These are phyloP conservation scores for Zostera marina DNA, from an alignment of 116 monocot genomes.

Conservation along the genomic window DNA sequence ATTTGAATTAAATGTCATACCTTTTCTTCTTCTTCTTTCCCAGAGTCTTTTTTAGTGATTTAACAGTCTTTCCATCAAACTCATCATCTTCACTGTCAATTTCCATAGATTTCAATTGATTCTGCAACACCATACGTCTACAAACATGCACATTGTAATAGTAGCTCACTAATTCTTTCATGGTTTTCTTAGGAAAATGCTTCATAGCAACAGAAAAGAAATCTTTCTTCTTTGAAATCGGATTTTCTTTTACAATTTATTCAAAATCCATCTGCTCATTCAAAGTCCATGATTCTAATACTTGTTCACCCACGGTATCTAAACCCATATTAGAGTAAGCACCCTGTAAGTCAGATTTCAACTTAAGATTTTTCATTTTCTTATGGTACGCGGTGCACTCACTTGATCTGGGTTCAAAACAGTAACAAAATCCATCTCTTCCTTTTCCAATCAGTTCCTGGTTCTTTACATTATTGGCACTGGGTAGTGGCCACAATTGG, in stretches of 20 bases:
- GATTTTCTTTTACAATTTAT: slow-evolving; percentile 24
- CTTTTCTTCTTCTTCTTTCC: neutral
- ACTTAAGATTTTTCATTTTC: slow-evolving; percentile 1
- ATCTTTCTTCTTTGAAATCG: slow-evolving; percentile 16
- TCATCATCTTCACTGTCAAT: slow-evolving; percentile 53
- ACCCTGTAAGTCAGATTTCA: neutral
- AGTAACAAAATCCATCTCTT: neutral
- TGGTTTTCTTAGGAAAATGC: slow-evolving; percentile 32
- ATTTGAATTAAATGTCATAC: neutral
- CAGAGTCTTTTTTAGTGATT: neutral
- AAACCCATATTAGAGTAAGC: slow-evolving; percentile 1
- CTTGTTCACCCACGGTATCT: neutral
- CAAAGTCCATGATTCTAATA: slow-evolving; percentile 23
- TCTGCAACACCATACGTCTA: slow-evolving; percentile 33
- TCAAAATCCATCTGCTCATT: slow-evolving; percentile 35
- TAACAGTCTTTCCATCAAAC: neutral
- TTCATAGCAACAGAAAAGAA: slow-evolving; percentile 25
- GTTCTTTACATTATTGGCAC: neutral
- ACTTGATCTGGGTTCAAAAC: neutral
- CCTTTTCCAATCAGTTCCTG: slow-evolving; percentile 1
- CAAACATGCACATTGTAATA: slow-evolving; percentile 64
- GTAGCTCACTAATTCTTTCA: slow-evolving; percentile 32
- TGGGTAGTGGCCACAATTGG: neutral
- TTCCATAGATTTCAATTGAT: slow-evolving; percentile 6
- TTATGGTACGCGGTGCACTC: neutral